phyloP scores from a whole-genome alignment of 2,329 filamentous ascomycete genomes.

The Alternaria dauci region DNA sequence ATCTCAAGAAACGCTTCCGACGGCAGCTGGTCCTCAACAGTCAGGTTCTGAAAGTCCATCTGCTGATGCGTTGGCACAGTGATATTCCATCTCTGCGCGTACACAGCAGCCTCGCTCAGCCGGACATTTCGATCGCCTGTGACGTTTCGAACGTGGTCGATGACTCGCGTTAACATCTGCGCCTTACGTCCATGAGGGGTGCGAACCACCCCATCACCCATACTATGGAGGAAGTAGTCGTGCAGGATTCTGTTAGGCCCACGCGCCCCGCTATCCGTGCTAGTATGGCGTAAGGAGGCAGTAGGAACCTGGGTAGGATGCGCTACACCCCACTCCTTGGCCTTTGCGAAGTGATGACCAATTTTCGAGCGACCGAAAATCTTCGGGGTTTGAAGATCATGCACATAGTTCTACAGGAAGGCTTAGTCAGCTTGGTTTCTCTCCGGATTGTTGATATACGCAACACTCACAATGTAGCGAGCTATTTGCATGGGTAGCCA shows the following conservation, averaged over 20 bases:
- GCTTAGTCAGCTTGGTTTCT: not conserved
- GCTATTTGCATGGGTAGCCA: slow-evolving; percentile 7
- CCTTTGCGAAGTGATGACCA: slow-evolving; percentile 4
- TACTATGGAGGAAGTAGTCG: slow-evolving; percentile 15
- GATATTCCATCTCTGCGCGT: slow-evolving; percentile 1
- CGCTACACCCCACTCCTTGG: not conserved
- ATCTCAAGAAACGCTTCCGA: not conserved
- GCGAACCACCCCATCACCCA: slow-evolving; percentile 13
- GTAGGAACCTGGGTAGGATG: not conserved
- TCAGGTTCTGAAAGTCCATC: slow-evolving; percentile 6
- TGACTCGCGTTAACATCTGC: slow-evolving; percentile 13
- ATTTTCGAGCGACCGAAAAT: slow-evolving; percentile 3
- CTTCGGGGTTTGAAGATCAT: not conserved
- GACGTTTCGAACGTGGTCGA: slow-evolving; percentile 9
- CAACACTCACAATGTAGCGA: slow-evolving; percentile 6
- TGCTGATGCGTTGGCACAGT: not conserved
- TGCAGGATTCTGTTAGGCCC: not conserved
- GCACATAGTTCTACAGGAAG: not conserved
- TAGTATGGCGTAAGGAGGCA: slow-evolving; percentile 1
- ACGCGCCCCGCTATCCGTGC: slow-evolving; percentile 3
- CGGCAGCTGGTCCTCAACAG: slow-evolving; percentile 4
- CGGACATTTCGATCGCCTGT: slow-evolving; percentile 6
- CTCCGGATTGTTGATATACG: not conserved
- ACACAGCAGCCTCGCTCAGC: slow-evolving; percentile 10
- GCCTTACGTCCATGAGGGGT: slow-evolving; percentile 2